phyloP scores from a whole-genome alignment of 2,329 filamentous ascomycete species.

The Dryadomyces sulphureus region DNA sequence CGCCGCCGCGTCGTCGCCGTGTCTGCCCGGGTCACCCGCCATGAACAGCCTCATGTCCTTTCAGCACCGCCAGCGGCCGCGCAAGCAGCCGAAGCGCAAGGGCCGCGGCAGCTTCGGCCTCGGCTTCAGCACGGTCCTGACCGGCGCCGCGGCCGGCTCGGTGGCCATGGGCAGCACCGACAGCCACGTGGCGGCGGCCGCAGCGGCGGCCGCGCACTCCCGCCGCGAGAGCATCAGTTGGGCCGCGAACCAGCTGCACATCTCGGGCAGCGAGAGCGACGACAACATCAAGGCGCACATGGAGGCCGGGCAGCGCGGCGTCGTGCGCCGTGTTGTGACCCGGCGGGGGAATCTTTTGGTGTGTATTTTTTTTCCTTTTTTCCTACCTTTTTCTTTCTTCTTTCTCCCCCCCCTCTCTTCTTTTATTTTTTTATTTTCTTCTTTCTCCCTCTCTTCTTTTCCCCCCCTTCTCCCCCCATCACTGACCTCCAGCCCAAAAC shows the following conservation, averaged over 20 bases:
- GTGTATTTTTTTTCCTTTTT: conserved; percentile 12
- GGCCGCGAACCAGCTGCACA: conserved; percentile 76
- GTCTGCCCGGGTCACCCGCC: conserved; percentile 40
- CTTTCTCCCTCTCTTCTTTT: not conserved
- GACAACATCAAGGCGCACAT: conserved; percentile 40
- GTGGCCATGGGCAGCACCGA: conserved; percentile 36
- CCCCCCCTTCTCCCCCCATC: conserved; percentile 15
- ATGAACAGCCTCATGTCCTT: conserved; percentile 71
- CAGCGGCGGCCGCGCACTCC: conserved; percentile 24
- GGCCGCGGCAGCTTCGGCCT: conserved; percentile 21
- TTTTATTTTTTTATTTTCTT: conserved; percentile 27
- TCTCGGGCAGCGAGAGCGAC: conserved; percentile 68
- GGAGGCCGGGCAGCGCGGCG: conserved; percentile 47
- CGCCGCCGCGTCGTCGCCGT: conserved; percentile 21
- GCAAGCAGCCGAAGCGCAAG: conserved; percentile 48
- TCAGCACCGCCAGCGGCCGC: conserved; percentile 57
- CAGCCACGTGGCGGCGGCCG: not conserved
- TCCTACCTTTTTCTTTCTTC: not conserved
- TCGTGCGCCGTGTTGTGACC: conserved; percentile 71
- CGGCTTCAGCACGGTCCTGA: too few species aligned
- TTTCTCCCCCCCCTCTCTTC: conserved; percentile 33
- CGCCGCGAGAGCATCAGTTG: conserved; percentile 81
- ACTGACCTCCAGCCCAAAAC: conserved; percentile 65
- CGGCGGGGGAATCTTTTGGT: conserved; percentile 79
- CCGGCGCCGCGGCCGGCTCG: conserved; percentile 37